A percentile compares a stretch with the other conserved stretches of the same genome.
These are phyloP conservation scores for Syzygium grande DNA, from an alignment of 345 rosid species.

Conservation along the genomic window DNA sequence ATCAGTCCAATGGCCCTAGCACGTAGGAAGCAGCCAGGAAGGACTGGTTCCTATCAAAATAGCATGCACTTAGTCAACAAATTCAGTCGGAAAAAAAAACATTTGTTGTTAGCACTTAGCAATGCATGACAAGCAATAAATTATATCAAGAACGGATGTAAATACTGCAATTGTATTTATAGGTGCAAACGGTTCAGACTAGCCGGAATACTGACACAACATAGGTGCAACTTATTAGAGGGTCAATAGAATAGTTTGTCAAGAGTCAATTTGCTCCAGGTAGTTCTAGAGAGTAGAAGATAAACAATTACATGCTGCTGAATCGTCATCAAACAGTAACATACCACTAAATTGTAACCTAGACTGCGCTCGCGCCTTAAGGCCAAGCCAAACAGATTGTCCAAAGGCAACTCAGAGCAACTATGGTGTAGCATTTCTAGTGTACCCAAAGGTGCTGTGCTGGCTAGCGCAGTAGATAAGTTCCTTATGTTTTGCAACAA, in stretches of 20 bases:
- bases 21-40: constrained; percentile 91
- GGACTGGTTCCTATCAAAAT: constrained; percentile 73
- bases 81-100: neutral
- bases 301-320: neutral
- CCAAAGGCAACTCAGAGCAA: neutral
- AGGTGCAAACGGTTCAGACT: neutral
- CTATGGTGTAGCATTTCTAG: neutral
- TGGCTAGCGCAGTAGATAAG: neutral
- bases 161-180: neutral
- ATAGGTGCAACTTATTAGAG: neutral
- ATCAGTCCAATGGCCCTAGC: constrained; percentile 95
- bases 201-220: neutral
- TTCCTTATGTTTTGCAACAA: neutral
- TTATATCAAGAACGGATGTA: neutral
- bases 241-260: neutral
- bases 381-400: neutral
- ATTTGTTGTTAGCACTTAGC: neutral
- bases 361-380: neutral
- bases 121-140: neutral
- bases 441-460: neutral
- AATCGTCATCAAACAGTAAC: neutral
- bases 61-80: neutral
- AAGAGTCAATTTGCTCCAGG: neutral
- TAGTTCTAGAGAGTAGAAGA: neutral
- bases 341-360: neutral